phyloP scores from a whole-genome alignment of 1,284 basidiomycete species.

The Cryptococcus sp. region DNA sequence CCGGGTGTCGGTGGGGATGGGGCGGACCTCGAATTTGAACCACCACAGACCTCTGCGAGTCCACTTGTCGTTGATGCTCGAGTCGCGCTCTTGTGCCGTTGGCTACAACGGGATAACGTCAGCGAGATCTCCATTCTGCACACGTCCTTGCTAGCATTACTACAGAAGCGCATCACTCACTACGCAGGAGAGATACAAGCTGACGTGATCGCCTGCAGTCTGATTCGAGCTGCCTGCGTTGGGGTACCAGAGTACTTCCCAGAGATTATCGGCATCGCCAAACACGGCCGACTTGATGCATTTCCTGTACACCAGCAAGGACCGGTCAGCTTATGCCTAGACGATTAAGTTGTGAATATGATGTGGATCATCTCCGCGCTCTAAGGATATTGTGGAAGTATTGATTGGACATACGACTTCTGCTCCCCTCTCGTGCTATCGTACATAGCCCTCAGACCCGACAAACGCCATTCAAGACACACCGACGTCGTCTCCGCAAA shows the following conservation, averaged over 20 bases:
- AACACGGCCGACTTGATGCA: constrained; percentile 54
- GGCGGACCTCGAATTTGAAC: constrained; percentile 79
- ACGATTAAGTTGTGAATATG: background rate
- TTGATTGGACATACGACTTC: constrained; percentile 45
- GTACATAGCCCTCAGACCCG: constrained; percentile 68
- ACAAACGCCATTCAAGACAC: constrained; percentile 74
- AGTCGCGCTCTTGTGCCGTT: constrained; percentile 72
- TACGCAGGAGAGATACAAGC: constrained; percentile 77
- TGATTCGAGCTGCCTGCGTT: constrained; percentile 65
- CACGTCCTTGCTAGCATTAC: background rate
- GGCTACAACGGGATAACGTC: constrained; percentile 51
- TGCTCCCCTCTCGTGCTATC: constrained; percentile 61
- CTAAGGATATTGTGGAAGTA: background rate
- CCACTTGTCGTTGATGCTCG: constrained; percentile 70
- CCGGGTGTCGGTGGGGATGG: constrained; percentile 39
- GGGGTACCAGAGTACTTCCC: constrained; percentile 74
- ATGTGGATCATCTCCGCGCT: background rate
- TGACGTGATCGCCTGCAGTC: constrained; percentile 60
- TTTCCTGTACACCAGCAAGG: constrained; percentile 32
- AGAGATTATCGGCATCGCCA: constrained; percentile 52
- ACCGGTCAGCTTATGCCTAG: background rate
- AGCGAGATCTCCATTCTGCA: background rate
- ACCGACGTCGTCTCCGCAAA: constrained; percentile 64
- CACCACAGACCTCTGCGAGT: constrained; percentile 77
- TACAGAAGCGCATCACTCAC: constrained; percentile 54